Evolutionary conservation across 2,329 filamentous ascomycete species (phyloP).

Genomic region (Pseudogymnoascus pannorum): DNA sequence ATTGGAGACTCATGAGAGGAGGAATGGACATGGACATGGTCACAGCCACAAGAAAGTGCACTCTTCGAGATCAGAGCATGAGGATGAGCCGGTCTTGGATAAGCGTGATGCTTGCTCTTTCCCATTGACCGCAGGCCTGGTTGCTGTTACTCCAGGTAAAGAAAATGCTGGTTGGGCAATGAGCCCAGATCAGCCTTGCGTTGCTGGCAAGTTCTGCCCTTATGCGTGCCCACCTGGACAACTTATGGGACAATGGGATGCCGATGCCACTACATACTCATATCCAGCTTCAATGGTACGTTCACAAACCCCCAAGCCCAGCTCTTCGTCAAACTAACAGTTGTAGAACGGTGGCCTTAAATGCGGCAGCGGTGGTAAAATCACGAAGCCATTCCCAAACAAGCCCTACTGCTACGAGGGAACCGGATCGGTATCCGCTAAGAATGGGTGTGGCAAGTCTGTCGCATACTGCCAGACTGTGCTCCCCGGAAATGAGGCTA

Average conservation of each 20-base stretch:
- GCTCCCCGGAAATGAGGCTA: slow-evolving; percentile 70
- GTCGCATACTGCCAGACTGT: slow-evolving; percentile 76
- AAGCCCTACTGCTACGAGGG: slow-evolving; percentile 65
- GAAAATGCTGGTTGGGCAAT: slow-evolving; percentile 73
- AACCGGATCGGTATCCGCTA: slow-evolving; percentile 54
- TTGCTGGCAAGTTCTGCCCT: slow-evolving; percentile 62
- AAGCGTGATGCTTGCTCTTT: slow-evolving; percentile 49
- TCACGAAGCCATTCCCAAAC: slow-evolving; percentile 61
- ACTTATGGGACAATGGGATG: slow-evolving; percentile 74
- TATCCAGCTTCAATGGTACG: slow-evolving; percentile 68
- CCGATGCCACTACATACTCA: slow-evolving; percentile 54
- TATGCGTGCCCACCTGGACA: slow-evolving; percentile 69
- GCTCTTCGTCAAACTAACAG: slow-evolving; percentile 13
- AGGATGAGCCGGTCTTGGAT: slow-evolving; percentile 16
- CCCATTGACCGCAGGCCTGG: slow-evolving; percentile 58
- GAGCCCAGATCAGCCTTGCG: slow-evolving; percentile 66
- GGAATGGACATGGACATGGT: slow-evolving; percentile 21
- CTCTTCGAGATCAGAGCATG: slow-evolving; percentile 19
- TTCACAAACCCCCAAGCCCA: slow-evolving; percentile 13
- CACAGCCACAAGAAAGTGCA: slow-evolving; percentile 18
- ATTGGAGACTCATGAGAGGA: slow-evolving; percentile 22
- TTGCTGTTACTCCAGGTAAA: slow-evolving; percentile 55
- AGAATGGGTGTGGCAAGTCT: slow-evolving; percentile 55
- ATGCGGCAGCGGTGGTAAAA: slow-evolving; percentile 58
- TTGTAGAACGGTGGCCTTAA: slow-evolving; percentile 64